Evolutionary conservation across 148 eudicot genomes (phyloP), one percentile per base, ranked within the genome.

Genomic region (Rheum nobile): DNA sequence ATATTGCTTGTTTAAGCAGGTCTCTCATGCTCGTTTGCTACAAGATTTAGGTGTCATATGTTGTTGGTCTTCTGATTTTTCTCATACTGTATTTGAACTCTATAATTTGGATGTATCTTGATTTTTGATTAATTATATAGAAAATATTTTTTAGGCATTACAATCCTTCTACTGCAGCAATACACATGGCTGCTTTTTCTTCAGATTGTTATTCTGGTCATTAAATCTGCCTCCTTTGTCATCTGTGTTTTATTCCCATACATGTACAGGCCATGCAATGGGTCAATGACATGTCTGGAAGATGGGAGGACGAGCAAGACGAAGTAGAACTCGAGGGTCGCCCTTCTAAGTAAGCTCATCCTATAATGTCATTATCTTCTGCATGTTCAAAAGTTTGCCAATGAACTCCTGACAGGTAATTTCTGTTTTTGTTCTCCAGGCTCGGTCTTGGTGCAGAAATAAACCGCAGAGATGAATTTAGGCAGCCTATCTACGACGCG

Each of bases 401-500:
- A 65, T 32, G 68, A 31, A 61, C 68, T 4, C 22, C 8, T 65
- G n/a, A 65, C 69, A 31, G 67, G 24, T 50, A 50, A 57, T 24
- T 65, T 31, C 7, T 80, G 9, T 38, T 38, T 67, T 59, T 63
- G 54, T 19, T 78, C 55, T 77, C 43, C 75, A 93, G 98, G 88
- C 93, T 93, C 41, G 98, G 98, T 59, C 80, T 93, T 65, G 98
- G 98, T 59, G 93, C 96, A 71, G 83, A 76, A 47, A 88, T 84
- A 57, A 84, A 93, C 21, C 89, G 80, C 26, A 87, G 77, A 65
- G 26, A 85, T 42, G 79, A 78, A 67, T 34, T 75, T 39, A 78
- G 77, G 47, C 80, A 57, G 38, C 78, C 86, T 12, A 83, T 50
- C 75, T 87, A 88, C 46, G 90, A 91, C 1, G 78, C 87, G 37